These are phyloP conservation scores for Rhynchospora pubera DNA, from an alignment of 176 grass and related monocot species.

Conservation along the genomic window DNA sequence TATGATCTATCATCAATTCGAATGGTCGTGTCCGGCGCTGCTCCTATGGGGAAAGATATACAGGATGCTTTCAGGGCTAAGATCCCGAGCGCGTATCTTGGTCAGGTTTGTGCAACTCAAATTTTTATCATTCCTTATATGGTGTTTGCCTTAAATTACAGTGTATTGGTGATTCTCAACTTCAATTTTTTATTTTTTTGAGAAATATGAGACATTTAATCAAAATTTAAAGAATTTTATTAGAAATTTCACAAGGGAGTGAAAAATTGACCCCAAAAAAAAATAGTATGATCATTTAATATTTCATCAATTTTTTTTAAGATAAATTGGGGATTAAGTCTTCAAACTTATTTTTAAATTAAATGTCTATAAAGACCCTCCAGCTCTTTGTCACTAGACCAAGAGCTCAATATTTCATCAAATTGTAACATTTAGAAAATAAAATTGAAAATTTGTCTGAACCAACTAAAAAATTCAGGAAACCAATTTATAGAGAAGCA, in stretches of 20 bases:
- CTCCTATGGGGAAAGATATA: slow-evolving; percentile 81
- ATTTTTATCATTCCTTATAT: neutral
- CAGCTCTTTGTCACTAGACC: no score
- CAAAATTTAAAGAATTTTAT: neutral
- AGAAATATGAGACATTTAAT: neutral
- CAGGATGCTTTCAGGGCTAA: slow-evolving; percentile 55
- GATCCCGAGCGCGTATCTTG: slow-evolving; percentile 63
- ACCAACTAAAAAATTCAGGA: neutral
- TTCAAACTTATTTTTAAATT: no score
- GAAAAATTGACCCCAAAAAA: neutral
- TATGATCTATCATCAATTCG: slow-evolving; percentile 75
- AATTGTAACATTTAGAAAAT: neutral
- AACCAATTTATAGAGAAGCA: neutral
- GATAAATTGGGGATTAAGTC: no score
- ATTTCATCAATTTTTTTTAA: no score
- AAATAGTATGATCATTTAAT: neutral
- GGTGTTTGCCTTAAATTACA: neutral
- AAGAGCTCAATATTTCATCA: no score
- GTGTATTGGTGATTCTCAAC: neutral
- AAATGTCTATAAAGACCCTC: no score
- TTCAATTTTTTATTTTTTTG: neutral
- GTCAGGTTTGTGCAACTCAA: slow-evolving; percentile 42
- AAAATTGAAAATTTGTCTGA: neutral
- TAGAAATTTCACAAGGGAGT: neutral
- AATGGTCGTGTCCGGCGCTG: slow-evolving; percentile 79